Percentiles rank a stretch among this genome's conserved stretches.
These are phyloP conservation scores for Aspergillus pseudoterreus DNA, from an alignment of 2,329 filamentous ascomycete genomes.

Conservation along the genomic window DNA sequence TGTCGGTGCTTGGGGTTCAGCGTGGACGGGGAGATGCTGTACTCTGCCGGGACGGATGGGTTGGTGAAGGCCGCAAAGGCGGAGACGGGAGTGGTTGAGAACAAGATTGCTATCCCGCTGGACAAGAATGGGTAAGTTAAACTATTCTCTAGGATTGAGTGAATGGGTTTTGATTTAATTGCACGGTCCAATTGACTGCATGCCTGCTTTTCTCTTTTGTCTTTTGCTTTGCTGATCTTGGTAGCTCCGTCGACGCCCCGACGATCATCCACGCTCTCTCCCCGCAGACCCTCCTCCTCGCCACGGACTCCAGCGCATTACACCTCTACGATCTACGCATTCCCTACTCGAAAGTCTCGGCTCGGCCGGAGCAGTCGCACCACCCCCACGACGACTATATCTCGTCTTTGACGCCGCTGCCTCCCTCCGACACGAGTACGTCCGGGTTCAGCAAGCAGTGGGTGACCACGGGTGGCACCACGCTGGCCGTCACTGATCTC, in stretches of 20 bases:
- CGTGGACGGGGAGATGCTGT: constrained; percentile 68
- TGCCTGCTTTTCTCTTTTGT: neutral
- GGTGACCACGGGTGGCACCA: constrained; percentile 89
- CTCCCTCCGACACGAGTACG: constrained; percentile 73
- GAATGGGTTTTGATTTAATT: neutral
- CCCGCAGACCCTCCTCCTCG: constrained; percentile 81
- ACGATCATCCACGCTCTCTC: constrained; percentile 79
- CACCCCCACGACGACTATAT: constrained; percentile 91
- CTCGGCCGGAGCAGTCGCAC: constrained; percentile 72
- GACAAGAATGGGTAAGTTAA: constrained; percentile 38
- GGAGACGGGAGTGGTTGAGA: constrained; percentile 64
- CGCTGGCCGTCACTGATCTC: constrained; percentile 83
- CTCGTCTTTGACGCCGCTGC: constrained; percentile 79
- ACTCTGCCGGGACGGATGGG: constrained; percentile 59
- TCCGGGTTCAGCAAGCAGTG: constrained; percentile 92
- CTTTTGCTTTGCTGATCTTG: constrained; percentile 25
- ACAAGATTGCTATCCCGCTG: constrained; percentile 74
- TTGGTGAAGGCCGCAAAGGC: constrained; percentile 59
- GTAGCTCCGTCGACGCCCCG: constrained; percentile 61
- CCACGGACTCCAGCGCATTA: constrained; percentile 83
- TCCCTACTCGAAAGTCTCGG: constrained; percentile 50
- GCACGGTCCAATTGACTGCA: too few species aligned
- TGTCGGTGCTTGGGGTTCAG: constrained; percentile 79
- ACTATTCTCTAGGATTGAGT: too few species aligned
- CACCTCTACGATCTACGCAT: constrained; percentile 81